Percentiles rank a stretch among this genome's conserved stretches.
Conservation (phyloP, 345 rosid species). For the Triadica sebifera region DNA sequence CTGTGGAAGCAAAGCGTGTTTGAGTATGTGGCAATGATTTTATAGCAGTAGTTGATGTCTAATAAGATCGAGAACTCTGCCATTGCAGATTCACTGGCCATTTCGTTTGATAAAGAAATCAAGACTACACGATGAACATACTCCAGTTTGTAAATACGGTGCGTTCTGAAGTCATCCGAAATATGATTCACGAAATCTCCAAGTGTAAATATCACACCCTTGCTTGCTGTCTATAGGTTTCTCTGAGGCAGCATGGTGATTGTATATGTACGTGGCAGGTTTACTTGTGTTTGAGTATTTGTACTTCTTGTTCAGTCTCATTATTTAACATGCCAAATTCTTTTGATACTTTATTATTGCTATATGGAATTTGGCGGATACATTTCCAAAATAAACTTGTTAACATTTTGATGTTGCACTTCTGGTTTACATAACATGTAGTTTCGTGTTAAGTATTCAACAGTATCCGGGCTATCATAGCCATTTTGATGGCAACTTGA, state of each 20-base stretch:
- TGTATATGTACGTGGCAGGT: background rate
- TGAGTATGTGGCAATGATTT: too few species aligned
- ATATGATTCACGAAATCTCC: too few species aligned
- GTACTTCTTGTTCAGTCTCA: background rate
- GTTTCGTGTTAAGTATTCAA: too few species aligned
- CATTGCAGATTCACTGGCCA: background rate
- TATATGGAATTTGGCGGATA: too few species aligned
- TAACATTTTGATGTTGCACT: too few species aligned
- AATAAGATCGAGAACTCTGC: background rate
- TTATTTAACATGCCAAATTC: background rate
- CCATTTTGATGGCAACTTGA: too few species aligned
- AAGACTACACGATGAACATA: background rate
- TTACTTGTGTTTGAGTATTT: background rate
- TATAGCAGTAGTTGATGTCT: too few species aligned
- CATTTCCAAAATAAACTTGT: too few species aligned
- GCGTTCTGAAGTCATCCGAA: background rate
- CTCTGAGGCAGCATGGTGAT: background rate
- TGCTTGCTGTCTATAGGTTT: background rate
- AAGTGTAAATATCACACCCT: background rate
- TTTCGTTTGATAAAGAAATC: background rate
- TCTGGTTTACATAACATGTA: too few species aligned
- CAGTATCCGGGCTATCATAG: too few species aligned
- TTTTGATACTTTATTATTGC: background rate
- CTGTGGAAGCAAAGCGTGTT: background rate
- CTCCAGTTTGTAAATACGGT: background rate